Percentiles rank a stretch among this genome's conserved stretches.
Evolutionary conservation across 805 yeast species (phyloP).

Genomic region (Kodamaea lidongshanica): DNA sequence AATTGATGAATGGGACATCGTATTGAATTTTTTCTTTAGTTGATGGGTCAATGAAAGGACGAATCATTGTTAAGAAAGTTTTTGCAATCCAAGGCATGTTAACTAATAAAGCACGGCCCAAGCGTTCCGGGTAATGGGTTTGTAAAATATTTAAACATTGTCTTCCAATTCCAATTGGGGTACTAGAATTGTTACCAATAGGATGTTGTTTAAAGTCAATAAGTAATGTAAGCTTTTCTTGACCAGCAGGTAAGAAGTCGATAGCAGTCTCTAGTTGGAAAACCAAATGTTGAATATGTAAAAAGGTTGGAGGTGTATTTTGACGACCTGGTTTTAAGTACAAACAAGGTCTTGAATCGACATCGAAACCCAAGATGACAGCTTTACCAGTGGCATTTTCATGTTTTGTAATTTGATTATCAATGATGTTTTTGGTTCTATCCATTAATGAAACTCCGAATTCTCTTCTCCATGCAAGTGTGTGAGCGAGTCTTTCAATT

Average conservation of each 20-base stretch:
- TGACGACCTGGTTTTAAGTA: constrained; percentile 93
- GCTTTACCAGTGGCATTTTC: constrained; percentile 93
- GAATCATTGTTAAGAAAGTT: constrained; percentile 49
- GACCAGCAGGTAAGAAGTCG: constrained; percentile 94
- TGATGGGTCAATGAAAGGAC: constrained; percentile 54
- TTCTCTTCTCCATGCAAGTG: constrained; percentile 90
- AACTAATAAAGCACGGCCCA: constrained; percentile 48
- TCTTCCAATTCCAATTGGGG: constrained; percentile 43
- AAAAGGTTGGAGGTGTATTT: constrained; percentile 81
- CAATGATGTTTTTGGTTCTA: constrained; percentile 45
- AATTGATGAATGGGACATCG: constrained; percentile 52
- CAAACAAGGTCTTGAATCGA: constrained; percentile 84
- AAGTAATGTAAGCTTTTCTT: constrained; percentile 83
- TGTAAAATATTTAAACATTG: constrained; percentile 48
- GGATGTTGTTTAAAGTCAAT: constrained; percentile 88
- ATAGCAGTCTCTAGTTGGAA: constrained; percentile 88
- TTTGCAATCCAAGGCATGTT: constrained; percentile 55
- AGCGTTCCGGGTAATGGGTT: constrained; percentile 53
- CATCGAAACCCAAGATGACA: constrained; percentile 85
- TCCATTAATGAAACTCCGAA: constrained; percentile 54
- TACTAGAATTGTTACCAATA: constrained; percentile 31
- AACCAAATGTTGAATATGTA: constrained; percentile 95
- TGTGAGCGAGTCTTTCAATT: constrained; percentile 63
- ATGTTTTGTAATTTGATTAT: constrained; percentile 46
- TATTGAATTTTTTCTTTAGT: constrained; percentile 53